Evolutionary conservation across 1,284 basidiomycete genomes (phyloP), one percentile per base, ranked within the genome.

Genomic region (Tetrapyrgos nigripes): DNA sequence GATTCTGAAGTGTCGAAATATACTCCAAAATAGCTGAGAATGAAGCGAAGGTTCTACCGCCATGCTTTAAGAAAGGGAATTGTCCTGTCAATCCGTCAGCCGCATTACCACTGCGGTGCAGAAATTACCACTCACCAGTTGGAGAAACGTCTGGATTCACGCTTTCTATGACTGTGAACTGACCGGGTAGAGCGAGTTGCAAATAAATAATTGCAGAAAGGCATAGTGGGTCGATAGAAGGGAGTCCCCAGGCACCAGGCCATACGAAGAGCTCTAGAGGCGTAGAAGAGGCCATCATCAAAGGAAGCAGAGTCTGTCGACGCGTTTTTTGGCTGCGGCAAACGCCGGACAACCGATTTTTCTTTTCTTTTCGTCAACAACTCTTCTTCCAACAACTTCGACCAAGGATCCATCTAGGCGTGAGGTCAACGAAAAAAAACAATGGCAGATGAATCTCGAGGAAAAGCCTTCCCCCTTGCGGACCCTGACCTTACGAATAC

Each of bases 391-490:
- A 23, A 19, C 24, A 40, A 37, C 44, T 58, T 29, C 66, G 86
- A 87, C 87, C 86, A 88, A 89, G 88, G 89, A 91, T 91, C 89
- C n/a, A 79, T 74, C 76, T 76, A 73, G 68, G 75, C 80, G 88
- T 90, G 88, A 91, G 89, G 88, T 91, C 89, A 79, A 66, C 68
- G 58, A 63, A 58, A 59, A 47, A 56, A 57, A 57, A 75, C 56
- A 68, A 90, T 91, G 88, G 78, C 83, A 53, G 88, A 91, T 63
- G n/a, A n/a, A n/a, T 62, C 72, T 40, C 81, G 79, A 68, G 79
- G 81, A 64, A 97, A 96, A 82, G 96, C 96, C 59, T 99, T 94
- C 88, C 97, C 97, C 55, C 82, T 96, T 61, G 94, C 97, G 64
- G 86, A 92, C 68, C 89, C 95, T 47, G 82, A 87, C 50, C 84